Base-by-base conservation (phyloP, 257 asterid genomes). In the Fraxinus pennsylvanica region DNA sequence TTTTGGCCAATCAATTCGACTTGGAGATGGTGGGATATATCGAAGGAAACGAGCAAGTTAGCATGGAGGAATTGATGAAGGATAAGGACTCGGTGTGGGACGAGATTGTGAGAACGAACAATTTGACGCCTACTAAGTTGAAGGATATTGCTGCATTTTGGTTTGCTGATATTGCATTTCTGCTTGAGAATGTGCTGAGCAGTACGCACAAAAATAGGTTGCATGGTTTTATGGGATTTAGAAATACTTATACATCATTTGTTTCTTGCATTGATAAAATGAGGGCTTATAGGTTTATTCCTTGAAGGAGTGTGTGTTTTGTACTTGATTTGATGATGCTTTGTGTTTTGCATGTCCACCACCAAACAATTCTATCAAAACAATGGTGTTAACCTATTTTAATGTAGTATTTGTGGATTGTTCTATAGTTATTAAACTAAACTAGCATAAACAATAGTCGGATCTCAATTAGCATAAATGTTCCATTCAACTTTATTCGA, bases 181-280 rank as follows among this genome's bases (percentile, higher is more conserved):
- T 78, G 76, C 69, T 66, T 72, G 85, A 79, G 75, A 84, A 83
- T 74, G 25, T 80, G 1, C 54, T 92, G 78, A 89, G 88, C 69
- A 88, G 89, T 75, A 91, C 88, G 97, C 91, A 91, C 79, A 92
- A 92, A 90, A 92, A 92, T 52, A 92, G 87, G 87, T 96, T 89
- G 79, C 91, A 89, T 45, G 97, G 97, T 25, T 91, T 92, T 76
- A 27, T 90, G 80, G 97, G 93, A 10, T 92, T 92, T 57, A 85
- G 96, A 82, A 93, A 91, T 80, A 83, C 50, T 43, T 43, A 43
- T 10, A 43, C 84, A 66, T 84, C 93, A 0, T 92, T 89, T 76
- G 81, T 88, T 78, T 81, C 89, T 5, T 84, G 91, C 84, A 86
- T 89, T 74, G 85, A 88, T 10, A 92, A 88, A 84, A 82, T 81